Conservation (phyloP, 139 green algal genomes). For the Dunaliella primolecta region DNA sequence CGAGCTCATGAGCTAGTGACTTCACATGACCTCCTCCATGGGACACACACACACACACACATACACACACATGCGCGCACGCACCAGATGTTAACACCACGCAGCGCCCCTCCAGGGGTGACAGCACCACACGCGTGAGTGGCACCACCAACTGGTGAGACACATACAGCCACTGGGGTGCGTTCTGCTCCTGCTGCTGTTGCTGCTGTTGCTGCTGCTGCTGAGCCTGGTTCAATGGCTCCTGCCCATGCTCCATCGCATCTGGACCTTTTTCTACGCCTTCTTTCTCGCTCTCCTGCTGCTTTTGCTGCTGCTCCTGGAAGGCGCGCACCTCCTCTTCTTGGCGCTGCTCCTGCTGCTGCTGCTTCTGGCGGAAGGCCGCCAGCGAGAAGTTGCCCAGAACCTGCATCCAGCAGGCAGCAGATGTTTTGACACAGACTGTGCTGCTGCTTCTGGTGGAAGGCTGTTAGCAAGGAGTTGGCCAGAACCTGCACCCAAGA, state of each 20-base stretch:
- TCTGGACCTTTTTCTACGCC: background rate
- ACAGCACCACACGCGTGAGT: background rate
- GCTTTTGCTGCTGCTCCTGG: background rate
- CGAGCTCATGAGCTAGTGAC: too few species aligned
- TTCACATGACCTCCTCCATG: too few species aligned
- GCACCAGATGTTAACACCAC: background rate
- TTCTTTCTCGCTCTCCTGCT: background rate
- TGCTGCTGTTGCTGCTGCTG: background rate
- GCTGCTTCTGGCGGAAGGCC: background rate
- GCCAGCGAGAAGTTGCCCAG: background rate
- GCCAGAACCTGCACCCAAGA: background rate
- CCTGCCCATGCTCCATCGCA: background rate
- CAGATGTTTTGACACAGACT: too few species aligned
- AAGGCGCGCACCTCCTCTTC: background rate
- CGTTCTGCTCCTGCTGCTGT: background rate
- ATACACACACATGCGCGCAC: background rate
- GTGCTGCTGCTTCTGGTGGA: background rate
- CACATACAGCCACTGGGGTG: background rate
- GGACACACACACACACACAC: background rate
- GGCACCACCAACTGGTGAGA: background rate
- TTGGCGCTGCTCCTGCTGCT: background rate
- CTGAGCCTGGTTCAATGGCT: background rate
- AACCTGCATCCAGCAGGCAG: too few species aligned
- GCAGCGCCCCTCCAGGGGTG: background rate
- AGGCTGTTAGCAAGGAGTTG: background rate